These are phyloP conservation scores for Phialemoniopsis sp. DNA, from an alignment of 2,329 filamentous ascomycete species.

Conservation along the genomic window DNA sequence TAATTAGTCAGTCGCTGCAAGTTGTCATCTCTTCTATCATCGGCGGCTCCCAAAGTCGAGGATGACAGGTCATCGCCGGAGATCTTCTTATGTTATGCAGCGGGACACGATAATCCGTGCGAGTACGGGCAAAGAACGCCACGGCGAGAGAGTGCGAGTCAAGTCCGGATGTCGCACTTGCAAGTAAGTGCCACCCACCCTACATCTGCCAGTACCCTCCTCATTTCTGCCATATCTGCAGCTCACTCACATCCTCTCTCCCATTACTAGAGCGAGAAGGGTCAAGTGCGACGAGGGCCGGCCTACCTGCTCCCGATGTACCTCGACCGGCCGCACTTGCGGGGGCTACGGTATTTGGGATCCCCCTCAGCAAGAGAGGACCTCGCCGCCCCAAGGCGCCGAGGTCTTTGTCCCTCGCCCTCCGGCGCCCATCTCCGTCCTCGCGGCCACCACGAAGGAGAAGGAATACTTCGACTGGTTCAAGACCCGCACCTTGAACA, in stretches of 20 bases:
- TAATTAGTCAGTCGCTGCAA: no score
- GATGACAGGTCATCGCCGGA: no score
- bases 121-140: no score
- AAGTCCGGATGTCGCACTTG: slow-evolving; percentile 9
- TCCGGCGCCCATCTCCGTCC: no score
- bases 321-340: slow-evolving; percentile 14
- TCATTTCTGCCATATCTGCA: no score
- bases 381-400: background rate
- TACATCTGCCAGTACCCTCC: no score
- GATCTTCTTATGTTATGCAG: no score
- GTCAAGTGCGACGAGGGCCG: slow-evolving; percentile 18
- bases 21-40: no score
- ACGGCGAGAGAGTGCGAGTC: no score
- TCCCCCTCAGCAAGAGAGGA: background rate
- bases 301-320: slow-evolving; percentile 13
- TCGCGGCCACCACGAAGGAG: slow-evolving; percentile 19
- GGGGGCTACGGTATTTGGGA: slow-evolving; percentile 16
- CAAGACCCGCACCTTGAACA: slow-evolving; percentile 26
- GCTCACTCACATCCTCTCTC: background rate
- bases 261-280: slow-evolving; percentile 10
- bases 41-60: no score
- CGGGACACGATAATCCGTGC: no score
- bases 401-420: no score
- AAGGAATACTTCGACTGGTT: slow-evolving; percentile 36
- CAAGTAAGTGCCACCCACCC: background rate